Evolutionary conservation across 1,139 yeast species (phyloP).

Genomic region (Suhomyces guaymorum): DNA sequence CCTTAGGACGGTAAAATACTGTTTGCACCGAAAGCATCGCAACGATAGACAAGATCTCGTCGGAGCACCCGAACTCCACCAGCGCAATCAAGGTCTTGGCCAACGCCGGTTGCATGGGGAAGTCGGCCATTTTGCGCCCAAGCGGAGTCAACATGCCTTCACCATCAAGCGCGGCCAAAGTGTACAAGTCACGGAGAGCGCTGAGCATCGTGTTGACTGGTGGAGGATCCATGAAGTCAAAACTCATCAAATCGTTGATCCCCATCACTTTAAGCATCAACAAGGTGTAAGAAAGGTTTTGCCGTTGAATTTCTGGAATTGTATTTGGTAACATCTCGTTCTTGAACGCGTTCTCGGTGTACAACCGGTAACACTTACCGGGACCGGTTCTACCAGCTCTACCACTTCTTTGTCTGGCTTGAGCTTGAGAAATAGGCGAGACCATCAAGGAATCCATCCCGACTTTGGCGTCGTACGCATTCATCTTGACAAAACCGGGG

Average conservation of each 20-base stretch:
- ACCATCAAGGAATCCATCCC: slow-evolving; percentile 80
- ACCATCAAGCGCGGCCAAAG: slow-evolving; percentile 79
- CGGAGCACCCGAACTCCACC: slow-evolving; percentile 72
- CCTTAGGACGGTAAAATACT: slow-evolving; percentile 82
- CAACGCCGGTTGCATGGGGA: slow-evolving; percentile 93
- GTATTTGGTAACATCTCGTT: slow-evolving; percentile 83
- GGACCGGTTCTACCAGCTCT: slow-evolving; percentile 90
- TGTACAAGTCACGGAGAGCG: slow-evolving; percentile 83
- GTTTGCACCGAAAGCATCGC: slow-evolving; percentile 91
- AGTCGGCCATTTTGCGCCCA: slow-evolving; percentile 85
- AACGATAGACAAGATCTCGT: slow-evolving; percentile 80
- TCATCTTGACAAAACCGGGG: slow-evolving; percentile 78
- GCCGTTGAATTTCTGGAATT: slow-evolving; percentile 91
- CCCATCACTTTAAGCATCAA: slow-evolving; percentile 96
- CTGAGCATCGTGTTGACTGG: slow-evolving; percentile 69
- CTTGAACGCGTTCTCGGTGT: slow-evolving; percentile 66
- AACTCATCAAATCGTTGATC: slow-evolving; percentile 71
- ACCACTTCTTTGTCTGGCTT: slow-evolving; percentile 80
- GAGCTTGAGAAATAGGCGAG: slow-evolving; percentile 78
- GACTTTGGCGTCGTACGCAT: slow-evolving; percentile 70
- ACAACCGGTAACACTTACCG: slow-evolving; percentile 73
- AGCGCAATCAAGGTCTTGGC: slow-evolving; percentile 81
- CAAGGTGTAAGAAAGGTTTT: slow-evolving; percentile 81
- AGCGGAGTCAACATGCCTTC: slow-evolving; percentile 70
- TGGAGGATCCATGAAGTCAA: slow-evolving; percentile 96